A percentile compares a stretch with the other conserved stretches of the same genome.
These are phyloP conservation scores for Talaromyces wortmannii DNA, from an alignment of 495 filamentous ascomycete species.

Conservation along the genomic window DNA sequence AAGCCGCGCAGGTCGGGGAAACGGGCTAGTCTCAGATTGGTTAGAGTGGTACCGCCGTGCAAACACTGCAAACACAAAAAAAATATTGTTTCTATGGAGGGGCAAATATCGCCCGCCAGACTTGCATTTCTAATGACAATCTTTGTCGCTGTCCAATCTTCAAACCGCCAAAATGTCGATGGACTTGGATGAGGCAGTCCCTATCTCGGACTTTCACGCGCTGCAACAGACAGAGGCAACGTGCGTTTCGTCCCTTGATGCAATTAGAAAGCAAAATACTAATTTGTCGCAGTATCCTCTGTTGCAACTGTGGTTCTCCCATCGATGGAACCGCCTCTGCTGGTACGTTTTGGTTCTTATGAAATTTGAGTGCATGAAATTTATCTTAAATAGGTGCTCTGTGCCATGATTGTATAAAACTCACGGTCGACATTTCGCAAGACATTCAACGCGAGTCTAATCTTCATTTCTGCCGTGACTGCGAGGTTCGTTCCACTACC, in stretches of 20 bases:
- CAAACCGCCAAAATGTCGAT: conserved; percentile 48
- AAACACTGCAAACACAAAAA: conserved; percentile 13
- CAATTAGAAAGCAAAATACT: conserved; percentile 11
- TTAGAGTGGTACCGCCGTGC: not conserved
- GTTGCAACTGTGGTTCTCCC: conserved; percentile 89
- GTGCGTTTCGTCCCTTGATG: conserved; percentile 29
- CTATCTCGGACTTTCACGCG: conserved; percentile 40
- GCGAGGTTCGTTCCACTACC: conserved; percentile 41
- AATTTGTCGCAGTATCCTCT: conserved; percentile 62
- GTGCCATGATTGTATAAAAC: conserved; percentile 89
- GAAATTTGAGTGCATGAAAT: not conserved
- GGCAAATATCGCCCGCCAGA: not conserved
- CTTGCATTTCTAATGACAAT: not conserved
- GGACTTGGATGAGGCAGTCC: conserved; percentile 61
- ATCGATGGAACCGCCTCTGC: conserved; percentile 85
- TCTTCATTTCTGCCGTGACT: conserved; percentile 81
- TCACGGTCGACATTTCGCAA: conserved; percentile 87
- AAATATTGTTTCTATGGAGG: not conserved
- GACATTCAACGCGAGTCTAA: conserved; percentile 82
- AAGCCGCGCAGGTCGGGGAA: no score
- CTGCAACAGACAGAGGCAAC: conserved; percentile 48
- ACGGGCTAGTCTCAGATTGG: no score
- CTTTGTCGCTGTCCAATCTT: not conserved
- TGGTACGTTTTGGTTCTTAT: conserved; percentile 25
- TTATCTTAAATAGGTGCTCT: conserved; percentile 45